Base-by-base conservation (phyloP, 192 early-diverging fungal genomes). In the Podila minutissima region DNA sequence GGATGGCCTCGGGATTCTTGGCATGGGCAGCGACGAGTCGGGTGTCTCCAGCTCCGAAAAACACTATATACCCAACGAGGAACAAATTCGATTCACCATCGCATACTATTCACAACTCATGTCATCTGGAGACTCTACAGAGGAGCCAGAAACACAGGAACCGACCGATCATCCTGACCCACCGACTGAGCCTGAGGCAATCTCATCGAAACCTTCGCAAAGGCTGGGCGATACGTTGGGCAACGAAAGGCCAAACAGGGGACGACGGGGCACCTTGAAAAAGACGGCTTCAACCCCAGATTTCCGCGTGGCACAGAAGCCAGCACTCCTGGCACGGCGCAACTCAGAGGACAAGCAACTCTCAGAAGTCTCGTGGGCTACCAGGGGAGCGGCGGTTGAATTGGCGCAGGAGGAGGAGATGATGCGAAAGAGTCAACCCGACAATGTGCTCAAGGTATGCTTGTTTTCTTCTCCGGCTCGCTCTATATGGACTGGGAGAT, bases 381-480 rank as follows among this genome's bases (percentile, higher is more conserved):
- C 77, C 6, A 24, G 55, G 31, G 77, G 77, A 8, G 77, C 77
- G 0, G 77, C 77, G 1, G 71, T 81, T 9, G 71, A 81, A 12
- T 32, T 81, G 71, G 77, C 77, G 3, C 77, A 81, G 7, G 77
- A 81, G 28, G 77, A 81, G 35, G 77, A 81, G 15, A 22, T 64
- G 0, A 31, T 81, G 59, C 28, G 77, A 33, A 81, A 81, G 26
- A 73, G 77, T 48, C 77, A 81, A n/a, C 77, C 77, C 11, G 77
- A 81, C 26, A 81, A 81, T 65, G 77, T 81, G 6, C 64, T 79
- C 33, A 79, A 79, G 74, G 74, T 76, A 70, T 67, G 66, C 19
- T 15, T 50, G 35, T 53, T 67, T 67, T 32, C 26, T 67, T 29
- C 22, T 29, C 0, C 50, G 41, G 22, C 8, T 55, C 24, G 20